Evolutionary conservation across 305 asterid species (phyloP).

Genomic region (Withania somnifera): DNA sequence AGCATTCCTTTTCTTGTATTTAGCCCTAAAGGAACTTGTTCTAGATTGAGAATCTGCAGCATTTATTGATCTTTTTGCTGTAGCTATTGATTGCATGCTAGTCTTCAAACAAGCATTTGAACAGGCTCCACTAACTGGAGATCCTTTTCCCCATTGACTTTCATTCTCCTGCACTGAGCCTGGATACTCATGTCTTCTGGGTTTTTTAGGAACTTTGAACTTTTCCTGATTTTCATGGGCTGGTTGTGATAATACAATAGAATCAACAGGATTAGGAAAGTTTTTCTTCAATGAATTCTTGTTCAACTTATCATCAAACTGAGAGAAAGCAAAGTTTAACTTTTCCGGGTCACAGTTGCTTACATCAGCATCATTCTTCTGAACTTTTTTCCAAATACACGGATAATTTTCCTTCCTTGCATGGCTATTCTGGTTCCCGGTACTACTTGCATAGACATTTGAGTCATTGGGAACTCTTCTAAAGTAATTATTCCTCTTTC

Average conservation of each 20-base stretch:
- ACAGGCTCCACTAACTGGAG: not conserved
- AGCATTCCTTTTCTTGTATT: slow-evolving; percentile 3
- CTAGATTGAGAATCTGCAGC: not conserved
- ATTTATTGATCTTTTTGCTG: slow-evolving; percentile 1
- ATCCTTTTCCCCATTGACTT: slow-evolving; percentile 1
- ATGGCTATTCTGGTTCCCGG: slow-evolving; percentile 5
- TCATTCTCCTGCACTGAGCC: slow-evolving; percentile 8
- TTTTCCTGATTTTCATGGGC: slow-evolving; percentile 3
- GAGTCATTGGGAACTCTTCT: slow-evolving; percentile 7
- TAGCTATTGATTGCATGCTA: slow-evolving; percentile 1
- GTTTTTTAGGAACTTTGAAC: not conserved
- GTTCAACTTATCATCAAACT: not conserved
- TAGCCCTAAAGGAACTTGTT: not conserved
- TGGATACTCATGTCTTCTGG: slow-evolving; percentile 3
- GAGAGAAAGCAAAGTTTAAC: not conserved
- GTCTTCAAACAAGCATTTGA: not conserved
- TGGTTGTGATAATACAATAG: slow-evolving; percentile 1
- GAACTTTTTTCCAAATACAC: slow-evolving; percentile 19
- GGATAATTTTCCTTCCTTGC: slow-evolving; percentile 12
- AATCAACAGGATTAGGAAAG: slow-evolving; percentile 1
- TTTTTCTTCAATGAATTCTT: not conserved
- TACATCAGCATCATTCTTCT: slow-evolving; percentile 7
- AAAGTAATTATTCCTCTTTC: slow-evolving; percentile 6
- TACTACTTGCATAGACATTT: slow-evolving; percentile 3
- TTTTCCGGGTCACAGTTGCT: slow-evolving; percentile 1